These are phyloP conservation scores for Triticum monococcum DNA, from an alignment of 176 grass and related monocot genomes.

Conservation along the genomic window DNA sequence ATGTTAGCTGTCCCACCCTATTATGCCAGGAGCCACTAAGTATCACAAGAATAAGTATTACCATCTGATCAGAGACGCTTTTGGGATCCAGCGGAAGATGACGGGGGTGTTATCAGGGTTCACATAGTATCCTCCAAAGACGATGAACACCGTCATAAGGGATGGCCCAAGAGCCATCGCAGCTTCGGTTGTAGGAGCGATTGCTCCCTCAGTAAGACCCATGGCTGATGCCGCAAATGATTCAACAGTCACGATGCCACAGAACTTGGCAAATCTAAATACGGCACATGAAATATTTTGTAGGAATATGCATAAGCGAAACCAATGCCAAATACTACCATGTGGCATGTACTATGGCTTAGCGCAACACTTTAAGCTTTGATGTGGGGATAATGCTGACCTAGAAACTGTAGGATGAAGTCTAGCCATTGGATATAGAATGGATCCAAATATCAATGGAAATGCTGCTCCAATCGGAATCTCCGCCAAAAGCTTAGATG, in stretches of 20 bases:
- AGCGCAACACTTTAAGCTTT: background rate
- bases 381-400: slow-evolving; percentile 35
- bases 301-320: background rate
- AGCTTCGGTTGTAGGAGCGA: slow-evolving; percentile 89
- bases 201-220: slow-evolving; percentile 94
- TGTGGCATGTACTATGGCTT: background rate
- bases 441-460: slow-evolving; percentile 82
- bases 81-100: slow-evolving; percentile 91
- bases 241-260: slow-evolving; percentile 84
- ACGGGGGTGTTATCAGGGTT: slow-evolving; percentile 84
- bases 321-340: background rate
- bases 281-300: background rate
- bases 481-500: slow-evolving; percentile 90
- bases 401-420: slow-evolving; percentile 83
- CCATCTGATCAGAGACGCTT: slow-evolving; percentile 93
- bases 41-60: slow-evolving; percentile 33
- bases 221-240: slow-evolving; percentile 95
- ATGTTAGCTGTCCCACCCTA: background rate
- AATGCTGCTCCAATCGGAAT: slow-evolving; percentile 88
- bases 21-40: background rate
- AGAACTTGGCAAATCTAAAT: slow-evolving; percentile 90
- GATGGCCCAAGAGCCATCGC: slow-evolving; percentile 97
- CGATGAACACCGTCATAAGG: slow-evolving; percentile 97
- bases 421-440: slow-evolving; percentile 96
- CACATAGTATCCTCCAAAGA: slow-evolving; percentile 97